phyloP scores from a whole-genome alignment of 768 basidiomycete species.

The Phaffia australis region DNA sequence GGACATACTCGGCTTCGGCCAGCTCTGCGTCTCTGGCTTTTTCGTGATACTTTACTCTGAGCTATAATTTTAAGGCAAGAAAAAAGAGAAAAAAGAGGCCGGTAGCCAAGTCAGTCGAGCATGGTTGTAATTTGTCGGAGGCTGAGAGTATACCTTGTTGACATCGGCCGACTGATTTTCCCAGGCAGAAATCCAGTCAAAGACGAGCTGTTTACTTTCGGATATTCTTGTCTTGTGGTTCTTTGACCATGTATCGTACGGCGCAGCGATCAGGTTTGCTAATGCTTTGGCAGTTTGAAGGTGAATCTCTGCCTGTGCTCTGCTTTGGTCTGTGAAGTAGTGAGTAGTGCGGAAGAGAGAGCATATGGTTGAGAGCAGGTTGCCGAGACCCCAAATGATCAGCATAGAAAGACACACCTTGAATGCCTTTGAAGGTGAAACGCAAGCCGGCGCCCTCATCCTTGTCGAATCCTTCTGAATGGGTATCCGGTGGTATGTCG shows the following conservation, averaged over 20 bases:
- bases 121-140: background rate
- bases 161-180: constrained; percentile 17
- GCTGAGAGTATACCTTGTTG: background rate
- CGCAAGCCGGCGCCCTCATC: constrained; percentile 20
- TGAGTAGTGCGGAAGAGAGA: background rate
- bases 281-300: constrained; percentile 9
- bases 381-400: background rate
- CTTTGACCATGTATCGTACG: constrained; percentile 19
- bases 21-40: constrained; percentile 11
- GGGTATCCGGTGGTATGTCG: background rate
- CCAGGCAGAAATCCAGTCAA: constrained; percentile 19
- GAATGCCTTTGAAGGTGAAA: constrained; percentile 20
- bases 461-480: constrained; percentile 5
- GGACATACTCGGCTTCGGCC: background rate
- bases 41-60: constrained; percentile 6
- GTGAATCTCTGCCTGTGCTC: constrained; percentile 11
- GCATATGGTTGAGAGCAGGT: background rate
- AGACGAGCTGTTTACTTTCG: constrained; percentile 11
- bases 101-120: background rate
- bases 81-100: background rate
- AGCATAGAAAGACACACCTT: constrained; percentile 10
- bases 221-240: constrained; percentile 14
- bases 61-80: background rate
- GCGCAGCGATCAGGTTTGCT: constrained; percentile 9
- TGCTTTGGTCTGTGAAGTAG: background rate